phyloP scores from a whole-genome alignment of 2,329 filamentous ascomycete genomes.

The Alternaria sp. region DNA sequence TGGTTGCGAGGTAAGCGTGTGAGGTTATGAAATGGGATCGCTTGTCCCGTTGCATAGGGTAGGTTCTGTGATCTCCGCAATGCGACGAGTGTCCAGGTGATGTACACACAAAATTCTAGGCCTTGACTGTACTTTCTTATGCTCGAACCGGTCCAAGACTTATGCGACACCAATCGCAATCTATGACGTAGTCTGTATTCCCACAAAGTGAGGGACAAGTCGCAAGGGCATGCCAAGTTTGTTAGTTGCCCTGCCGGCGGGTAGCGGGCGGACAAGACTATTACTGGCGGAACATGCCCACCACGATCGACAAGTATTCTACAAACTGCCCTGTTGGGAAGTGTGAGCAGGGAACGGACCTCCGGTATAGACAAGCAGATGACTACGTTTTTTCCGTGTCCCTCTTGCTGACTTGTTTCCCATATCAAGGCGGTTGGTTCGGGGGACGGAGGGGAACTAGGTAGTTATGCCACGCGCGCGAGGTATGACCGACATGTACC shows the following conservation, averaged over 20 bases:
- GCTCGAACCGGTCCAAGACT: not conserved
- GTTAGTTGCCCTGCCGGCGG: not conserved
- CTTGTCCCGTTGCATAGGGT: not conserved
- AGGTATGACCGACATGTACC: not conserved
- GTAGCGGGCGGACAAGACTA: not conserved
- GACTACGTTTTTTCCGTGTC: not conserved
- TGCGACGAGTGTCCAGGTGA: not conserved
- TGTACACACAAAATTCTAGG: not conserved
- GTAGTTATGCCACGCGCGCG: not conserved
- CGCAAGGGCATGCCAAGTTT: not conserved
- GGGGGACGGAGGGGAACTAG: not conserved
- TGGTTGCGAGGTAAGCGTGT: not conserved
- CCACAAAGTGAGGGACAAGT: not conserved
- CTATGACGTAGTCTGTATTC: not conserved
- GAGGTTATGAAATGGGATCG: not conserved
- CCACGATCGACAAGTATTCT: conserved; percentile 11
- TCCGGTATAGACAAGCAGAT: not conserved
- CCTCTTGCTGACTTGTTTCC: not conserved
- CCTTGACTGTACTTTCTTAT: not conserved
- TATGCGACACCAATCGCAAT: not conserved
- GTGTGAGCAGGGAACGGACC: not conserved
- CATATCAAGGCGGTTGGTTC: not conserved
- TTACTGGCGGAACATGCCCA: conserved; percentile 24
- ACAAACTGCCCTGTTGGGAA: conserved; percentile 16
- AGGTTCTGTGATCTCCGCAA: not conserved